Conservation (phyloP, 306 rosid genomes). For the Elaeagnus macrophylla region DNA sequence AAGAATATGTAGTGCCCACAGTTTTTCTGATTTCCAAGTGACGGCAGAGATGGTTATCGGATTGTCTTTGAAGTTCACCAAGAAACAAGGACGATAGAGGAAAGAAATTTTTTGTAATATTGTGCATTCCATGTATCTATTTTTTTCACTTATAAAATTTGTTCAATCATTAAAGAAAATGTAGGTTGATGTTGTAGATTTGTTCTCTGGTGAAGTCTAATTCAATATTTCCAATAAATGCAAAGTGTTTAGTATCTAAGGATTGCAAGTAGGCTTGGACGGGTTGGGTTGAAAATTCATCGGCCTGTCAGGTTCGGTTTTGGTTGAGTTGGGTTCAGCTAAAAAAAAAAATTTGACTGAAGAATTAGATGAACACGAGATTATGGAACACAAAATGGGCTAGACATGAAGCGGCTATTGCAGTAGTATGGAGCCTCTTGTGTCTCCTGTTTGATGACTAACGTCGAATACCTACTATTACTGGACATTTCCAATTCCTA, state of each 20-base stretch:
- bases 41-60: conserved; percentile 22
- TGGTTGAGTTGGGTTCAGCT: too few species aligned
- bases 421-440: too few species aligned
- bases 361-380: too few species aligned
- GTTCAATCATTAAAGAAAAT: conserved; percentile 29
- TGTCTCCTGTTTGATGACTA: too few species aligned
- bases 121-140: conserved; percentile 14
- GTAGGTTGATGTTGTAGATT: conserved; percentile 31
- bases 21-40: conserved; percentile 22
- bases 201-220: conserved; percentile 28
- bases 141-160: conserved; percentile 22
- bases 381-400: too few species aligned
- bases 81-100: conserved; percentile 25
- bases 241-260: conserved; percentile 1
- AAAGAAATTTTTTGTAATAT: conserved; percentile 25
- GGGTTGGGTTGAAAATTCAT: too few species aligned
- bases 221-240: conserved; percentile 29
- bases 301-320: too few species aligned
- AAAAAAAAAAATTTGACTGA: too few species aligned
- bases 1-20: conserved; percentile 24
- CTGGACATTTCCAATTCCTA: too few species aligned
- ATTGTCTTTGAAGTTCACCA: conserved; percentile 22
- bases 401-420: too few species aligned
- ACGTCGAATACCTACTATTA: too few species aligned
- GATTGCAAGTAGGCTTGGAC: too few species aligned